phyloP scores from a whole-genome alignment of 805 yeast species.

The Saturnispora sekii region DNA sequence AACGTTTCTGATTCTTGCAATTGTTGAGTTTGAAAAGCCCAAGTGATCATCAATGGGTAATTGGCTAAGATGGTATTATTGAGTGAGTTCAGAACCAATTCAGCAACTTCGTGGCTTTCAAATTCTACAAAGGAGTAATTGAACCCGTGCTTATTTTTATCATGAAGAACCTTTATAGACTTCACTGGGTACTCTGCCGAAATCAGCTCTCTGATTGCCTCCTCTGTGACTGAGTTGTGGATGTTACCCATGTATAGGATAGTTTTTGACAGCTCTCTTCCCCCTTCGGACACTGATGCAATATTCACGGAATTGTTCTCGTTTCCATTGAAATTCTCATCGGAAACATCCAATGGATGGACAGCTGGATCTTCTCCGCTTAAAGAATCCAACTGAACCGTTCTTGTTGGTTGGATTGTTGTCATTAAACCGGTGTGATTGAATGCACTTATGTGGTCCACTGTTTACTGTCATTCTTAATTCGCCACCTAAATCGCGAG shows the following conservation, averaged over 20 bases:
- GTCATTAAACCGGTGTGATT: neutral
- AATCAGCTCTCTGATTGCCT: conserved; percentile 50
- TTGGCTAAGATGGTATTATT: conserved; percentile 47
- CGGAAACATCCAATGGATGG: neutral
- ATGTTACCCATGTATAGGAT: conserved; percentile 73
- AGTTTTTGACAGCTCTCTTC: conserved; percentile 66
- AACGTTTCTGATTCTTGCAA: conserved; percentile 44
- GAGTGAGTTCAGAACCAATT: conserved; percentile 48
- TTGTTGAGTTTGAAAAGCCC: conserved; percentile 80
- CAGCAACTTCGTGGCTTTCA: conserved; percentile 47
- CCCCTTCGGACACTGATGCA: conserved; percentile 72
- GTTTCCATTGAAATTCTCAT: neutral
- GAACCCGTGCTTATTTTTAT: conserved; percentile 62
- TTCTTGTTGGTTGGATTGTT: conserved; percentile 5
- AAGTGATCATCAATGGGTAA: conserved; percentile 54
- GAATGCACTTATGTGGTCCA: no score
- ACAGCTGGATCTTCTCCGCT: no score
- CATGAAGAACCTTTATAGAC: conserved; percentile 61
- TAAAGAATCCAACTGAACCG: neutral
- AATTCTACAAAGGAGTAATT: conserved; percentile 83
- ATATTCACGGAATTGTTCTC: conserved; percentile 24
- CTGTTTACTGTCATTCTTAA: no score
- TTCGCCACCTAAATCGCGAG: no score
- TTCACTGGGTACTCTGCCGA: conserved; percentile 49
- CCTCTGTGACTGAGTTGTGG: conserved; percentile 56